These are phyloP conservation scores for Artemisia annua DNA, from an alignment of 129 eudicot species.

Conservation along the genomic window DNA sequence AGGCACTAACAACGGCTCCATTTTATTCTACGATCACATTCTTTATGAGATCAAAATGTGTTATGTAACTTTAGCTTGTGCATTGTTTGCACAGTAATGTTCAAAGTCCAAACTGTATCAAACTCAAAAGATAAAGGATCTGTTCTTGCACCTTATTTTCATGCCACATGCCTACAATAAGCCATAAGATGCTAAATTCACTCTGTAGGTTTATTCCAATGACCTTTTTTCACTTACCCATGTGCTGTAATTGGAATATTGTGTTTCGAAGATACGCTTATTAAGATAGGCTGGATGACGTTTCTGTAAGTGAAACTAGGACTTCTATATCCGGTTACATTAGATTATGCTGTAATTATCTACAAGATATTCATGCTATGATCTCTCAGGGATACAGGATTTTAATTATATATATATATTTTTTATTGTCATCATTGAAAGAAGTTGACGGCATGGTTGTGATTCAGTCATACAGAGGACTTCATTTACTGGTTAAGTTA, in stretches of 20 bases:
- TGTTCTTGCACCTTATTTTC: slow-evolving; percentile 13
- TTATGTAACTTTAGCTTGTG: no score
- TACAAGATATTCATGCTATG: neutral
- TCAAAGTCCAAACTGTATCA: no score
- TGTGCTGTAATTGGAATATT: neutral
- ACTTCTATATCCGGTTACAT: neutral
- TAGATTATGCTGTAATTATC: slow-evolving; percentile 11
- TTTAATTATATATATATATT: no score
- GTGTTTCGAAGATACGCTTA: no score
- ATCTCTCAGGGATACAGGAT: neutral
- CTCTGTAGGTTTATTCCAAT: slow-evolving; percentile 8
- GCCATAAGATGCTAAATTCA: slow-evolving; percentile 8
- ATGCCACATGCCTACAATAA: neutral
- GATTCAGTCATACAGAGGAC: neutral
- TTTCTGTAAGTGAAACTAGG: neutral
- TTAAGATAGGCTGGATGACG: neutral
- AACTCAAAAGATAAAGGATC: neutral
- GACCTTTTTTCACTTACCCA: neutral
- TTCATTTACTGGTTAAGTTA: slow-evolving; percentile 14
- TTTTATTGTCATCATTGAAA: neutral
- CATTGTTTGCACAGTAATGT: no score
- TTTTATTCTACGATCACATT: no score
- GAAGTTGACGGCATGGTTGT: neutral
- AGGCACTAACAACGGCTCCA: neutral
- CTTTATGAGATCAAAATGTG: no score